Conservation (phyloP, 164 flowering plant species). For the Piper betle region DNA sequence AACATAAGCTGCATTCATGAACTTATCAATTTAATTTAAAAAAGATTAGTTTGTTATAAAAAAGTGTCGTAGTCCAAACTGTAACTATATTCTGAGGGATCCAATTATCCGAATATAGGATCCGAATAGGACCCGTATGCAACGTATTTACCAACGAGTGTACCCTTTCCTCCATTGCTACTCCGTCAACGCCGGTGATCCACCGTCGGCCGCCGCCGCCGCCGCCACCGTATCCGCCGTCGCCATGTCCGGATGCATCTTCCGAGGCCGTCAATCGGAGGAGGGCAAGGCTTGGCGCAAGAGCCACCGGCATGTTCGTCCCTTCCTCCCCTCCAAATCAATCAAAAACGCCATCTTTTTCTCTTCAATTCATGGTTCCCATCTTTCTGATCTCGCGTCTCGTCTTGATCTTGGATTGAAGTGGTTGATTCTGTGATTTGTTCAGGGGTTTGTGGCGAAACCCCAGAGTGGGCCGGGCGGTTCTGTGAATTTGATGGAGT, state of each 20-base stretch:
- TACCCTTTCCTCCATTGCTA: too few species aligned
- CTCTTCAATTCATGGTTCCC: neutral
- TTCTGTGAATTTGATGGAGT: constrained; percentile 63
- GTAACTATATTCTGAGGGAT: too few species aligned
- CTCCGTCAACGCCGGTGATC: too few species aligned
- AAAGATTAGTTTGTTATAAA: too few species aligned
- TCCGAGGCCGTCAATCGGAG: constrained; percentile 72
- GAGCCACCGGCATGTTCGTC: constrained; percentile 70
- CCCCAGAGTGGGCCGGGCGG: constrained; percentile 72
- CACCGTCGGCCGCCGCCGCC: neutral
- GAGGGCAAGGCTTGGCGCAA: constrained; percentile 81
- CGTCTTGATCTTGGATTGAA: neutral
- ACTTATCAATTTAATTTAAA: too few species aligned
- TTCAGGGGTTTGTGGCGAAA: constrained; percentile 79
- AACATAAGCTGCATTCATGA: too few species aligned
- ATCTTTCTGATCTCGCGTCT: neutral
- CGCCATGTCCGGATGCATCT: constrained; percentile 65
- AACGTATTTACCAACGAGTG: too few species aligned
- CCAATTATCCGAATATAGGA: too few species aligned
- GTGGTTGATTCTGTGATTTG: neutral
- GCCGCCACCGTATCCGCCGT: neutral
- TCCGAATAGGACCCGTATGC: too few species aligned
- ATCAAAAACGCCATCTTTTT: neutral
- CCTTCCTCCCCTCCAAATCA: neutral
- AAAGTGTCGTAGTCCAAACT: too few species aligned